Conservation (phyloP, 2,329 filamentous ascomycete genomes). For the Tolypocladium capitatum region DNA sequence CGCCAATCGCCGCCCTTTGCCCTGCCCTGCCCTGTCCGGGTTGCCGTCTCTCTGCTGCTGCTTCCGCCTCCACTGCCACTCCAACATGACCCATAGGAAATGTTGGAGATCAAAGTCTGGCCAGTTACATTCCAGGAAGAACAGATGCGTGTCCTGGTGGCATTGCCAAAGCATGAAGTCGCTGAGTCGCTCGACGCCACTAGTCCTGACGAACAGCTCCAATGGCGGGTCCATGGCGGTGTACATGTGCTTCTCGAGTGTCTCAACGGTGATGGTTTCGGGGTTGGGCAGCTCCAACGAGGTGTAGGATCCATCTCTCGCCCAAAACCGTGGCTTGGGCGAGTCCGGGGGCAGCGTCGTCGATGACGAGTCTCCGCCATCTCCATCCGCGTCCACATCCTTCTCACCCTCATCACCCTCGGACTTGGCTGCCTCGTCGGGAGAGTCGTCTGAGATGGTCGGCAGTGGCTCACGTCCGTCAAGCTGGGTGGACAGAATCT, state of each 20-base stretch:
- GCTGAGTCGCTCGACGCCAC: slow-evolving; percentile 80
- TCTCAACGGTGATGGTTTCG: slow-evolving; percentile 75
- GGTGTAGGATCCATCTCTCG: slow-evolving; percentile 18
- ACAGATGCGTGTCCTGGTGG: slow-evolving; percentile 81
- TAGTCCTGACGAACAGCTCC: slow-evolving; percentile 84
- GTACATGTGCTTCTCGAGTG: slow-evolving; percentile 75
- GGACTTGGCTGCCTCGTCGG: slow-evolving; percentile 22
- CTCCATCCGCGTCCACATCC: slow-evolving; percentile 26
- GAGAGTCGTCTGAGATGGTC: slow-evolving; percentile 35
- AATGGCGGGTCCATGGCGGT: slow-evolving; percentile 75
- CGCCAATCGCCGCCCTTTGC: slow-evolving; percentile 11
- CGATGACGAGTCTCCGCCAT: slow-evolving; percentile 46
- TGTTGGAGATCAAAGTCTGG: slow-evolving; percentile 91
- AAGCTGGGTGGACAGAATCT: slow-evolving; percentile 59
- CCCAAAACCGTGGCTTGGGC: slow-evolving; percentile 25
- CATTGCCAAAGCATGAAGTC: slow-evolving; percentile 99
- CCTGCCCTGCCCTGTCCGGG: slow-evolving; percentile 18
- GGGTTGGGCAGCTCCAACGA: slow-evolving; percentile 50
- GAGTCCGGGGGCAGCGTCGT: slow-evolving; percentile 45
- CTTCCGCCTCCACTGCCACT: slow-evolving; percentile 66
- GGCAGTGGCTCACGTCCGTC: slow-evolving; percentile 32
- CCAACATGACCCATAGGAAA: slow-evolving; percentile 81
- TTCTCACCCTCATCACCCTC: slow-evolving; percentile 28
- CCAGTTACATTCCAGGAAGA: slow-evolving; percentile 87
- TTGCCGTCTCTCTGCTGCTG: slow-evolving; percentile 38